A percentile compares a stretch with the other conserved stretches of the same genome.
These are phyloP conservation scores for Tricladium varicosporioides DNA, from an alignment of 2,329 filamentous ascomycete genomes.

Conservation along the genomic window DNA sequence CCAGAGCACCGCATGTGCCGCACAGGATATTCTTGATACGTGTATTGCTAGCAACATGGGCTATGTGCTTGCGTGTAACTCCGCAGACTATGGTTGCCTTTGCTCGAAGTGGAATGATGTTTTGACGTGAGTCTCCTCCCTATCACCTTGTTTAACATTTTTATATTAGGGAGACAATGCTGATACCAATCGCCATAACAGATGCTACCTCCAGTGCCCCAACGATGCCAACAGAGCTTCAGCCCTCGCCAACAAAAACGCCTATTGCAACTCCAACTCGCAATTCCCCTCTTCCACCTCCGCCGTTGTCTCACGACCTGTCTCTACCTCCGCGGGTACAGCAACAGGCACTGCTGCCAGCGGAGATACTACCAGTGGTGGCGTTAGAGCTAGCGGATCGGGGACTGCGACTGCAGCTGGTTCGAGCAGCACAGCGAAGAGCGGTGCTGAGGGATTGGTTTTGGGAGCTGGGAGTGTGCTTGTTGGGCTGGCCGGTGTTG, in stretches of 20 bases:
- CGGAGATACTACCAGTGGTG: not conserved
- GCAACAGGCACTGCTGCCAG: slow-evolving; percentile 4
- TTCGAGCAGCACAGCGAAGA: slow-evolving; percentile 13
- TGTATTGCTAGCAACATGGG: slow-evolving; percentile 37
- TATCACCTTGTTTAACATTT: not conserved
- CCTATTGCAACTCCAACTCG: slow-evolving; percentile 28
- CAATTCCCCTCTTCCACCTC: slow-evolving; percentile 21
- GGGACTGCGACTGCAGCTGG: slow-evolving; percentile 7
- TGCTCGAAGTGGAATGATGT: slow-evolving; percentile 54
- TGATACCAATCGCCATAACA: slow-evolving; percentile 24
- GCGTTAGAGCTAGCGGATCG: not conserved
- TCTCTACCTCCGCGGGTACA: slow-evolving; percentile 10
- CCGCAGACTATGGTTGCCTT: slow-evolving; percentile 46
- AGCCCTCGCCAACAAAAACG: slow-evolving; percentile 17
- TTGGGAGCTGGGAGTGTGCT: slow-evolving; percentile 19
- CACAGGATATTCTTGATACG: slow-evolving; percentile 38
- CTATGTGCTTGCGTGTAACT: slow-evolving; percentile 35
- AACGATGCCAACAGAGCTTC: slow-evolving; percentile 36
- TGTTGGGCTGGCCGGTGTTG: slow-evolving; percentile 22
- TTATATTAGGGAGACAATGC: not conserved
- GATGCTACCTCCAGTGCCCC: slow-evolving; percentile 66
- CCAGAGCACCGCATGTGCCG: slow-evolving; percentile 31
- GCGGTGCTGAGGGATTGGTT: slow-evolving; percentile 16
- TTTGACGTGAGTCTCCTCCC: slow-evolving; percentile 41
- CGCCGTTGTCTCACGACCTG: slow-evolving; percentile 16